Evolutionary conservation across 2,329 filamentous ascomycete species (phyloP), one percentile per base, ranked within the genome.

Genomic region (Xylaria sp.): DNA sequence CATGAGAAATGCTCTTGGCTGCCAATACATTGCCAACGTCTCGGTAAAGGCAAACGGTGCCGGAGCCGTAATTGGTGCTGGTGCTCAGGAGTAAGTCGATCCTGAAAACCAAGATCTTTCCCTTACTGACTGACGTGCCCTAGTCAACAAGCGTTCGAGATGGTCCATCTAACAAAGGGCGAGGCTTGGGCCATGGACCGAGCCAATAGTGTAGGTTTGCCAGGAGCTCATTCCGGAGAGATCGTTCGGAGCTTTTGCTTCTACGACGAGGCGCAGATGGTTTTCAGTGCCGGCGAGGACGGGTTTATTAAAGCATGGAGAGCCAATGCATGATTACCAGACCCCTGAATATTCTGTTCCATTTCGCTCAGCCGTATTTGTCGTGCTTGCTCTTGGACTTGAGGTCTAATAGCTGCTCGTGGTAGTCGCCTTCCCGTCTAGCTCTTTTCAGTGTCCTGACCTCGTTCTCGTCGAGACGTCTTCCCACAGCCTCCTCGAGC

Each of bases 331-430:
- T 66, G 62, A 59, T 57, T 37, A 47, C 11, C 4, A 61, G 44
- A 29, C 38, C 43, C 50, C 56, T 17, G 53, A 54, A 46, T 17
- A n/a, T 52, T 51, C 48, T 22, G 34, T 34, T n/a, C 37, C 19
- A 24, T 46, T 7, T 38, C 22, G 5, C 44, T 79, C 69, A 81
- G 45, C 78, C 76, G 59, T 80, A 96, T 72, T 96, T 96, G 74
- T 96, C 92, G 74, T 96, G 92, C 76, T 96, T 96, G 51, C 86
- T 87, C 77, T 96, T 96, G 24, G 94, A 88, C 73, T 93, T 94
- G 50, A 97, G 78, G 74, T 95, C 87, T 61, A 97, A 74, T 66
- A 97, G 74, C 63, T 84, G 84, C 75, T 97, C 92, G 70, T 97
- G 90, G 70, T 94, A 97, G 70, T 93, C 87, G 0, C 94, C 94